Evolutionary conservation across 139 green algal species (phyloP), one percentile per base, ranked within the genome.

Genomic region (Auxenochlorella pyrenoidosa): DNA sequence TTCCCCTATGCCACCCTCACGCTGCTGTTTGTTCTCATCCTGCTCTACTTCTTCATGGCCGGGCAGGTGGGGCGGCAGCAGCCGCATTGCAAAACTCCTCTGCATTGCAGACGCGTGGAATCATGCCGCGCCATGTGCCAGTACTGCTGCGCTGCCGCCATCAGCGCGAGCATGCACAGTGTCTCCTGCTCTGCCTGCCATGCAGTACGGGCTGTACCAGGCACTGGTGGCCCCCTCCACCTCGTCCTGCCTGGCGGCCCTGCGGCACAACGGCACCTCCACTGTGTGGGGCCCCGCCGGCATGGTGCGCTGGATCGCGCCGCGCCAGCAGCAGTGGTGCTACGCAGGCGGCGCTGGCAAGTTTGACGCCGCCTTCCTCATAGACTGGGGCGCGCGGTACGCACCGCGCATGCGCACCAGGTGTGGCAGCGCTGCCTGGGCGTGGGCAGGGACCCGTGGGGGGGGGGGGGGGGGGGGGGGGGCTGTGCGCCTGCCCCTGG

Each of bases 341-440:
- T 92, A 83, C 47, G 59, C 6, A 12, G 78, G 75, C 41, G 43
- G 51, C 16, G 44, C 82, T 16, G 89, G 86, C 76, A 70, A 47
- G 19, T 86, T 94, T 41, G 83, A 86, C 38, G 79, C 81, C 0
- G 77, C 87, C 22, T 94, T 90, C 70, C 75, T 94, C 10, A 90
- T 92, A 18, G 54, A 84, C 70, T 94, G 91, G 91, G 91, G 91
- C 5, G 90, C 88, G 6, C 76, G 90, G 6, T 94, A 77, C 54
- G 88, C 79, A 0, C 91, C 91, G 1, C 43, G 59, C 43, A 93
- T 94, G 90, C 81, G 41, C 8, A 28, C 28, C 40, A 63, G 63
- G 80, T 84, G 58, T 16, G 79, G 10, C 43, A 18, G 4, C n/a
- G n/a, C n/a, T n/a, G n/a, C n/a, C n/a, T n/a, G n/a, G n/a, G n/a